Evolutionary conservation across 1,284 basidiomycete genomes (phyloP), one percentile per base, ranked within the genome.

Genomic region (Pascua sp.): DNA sequence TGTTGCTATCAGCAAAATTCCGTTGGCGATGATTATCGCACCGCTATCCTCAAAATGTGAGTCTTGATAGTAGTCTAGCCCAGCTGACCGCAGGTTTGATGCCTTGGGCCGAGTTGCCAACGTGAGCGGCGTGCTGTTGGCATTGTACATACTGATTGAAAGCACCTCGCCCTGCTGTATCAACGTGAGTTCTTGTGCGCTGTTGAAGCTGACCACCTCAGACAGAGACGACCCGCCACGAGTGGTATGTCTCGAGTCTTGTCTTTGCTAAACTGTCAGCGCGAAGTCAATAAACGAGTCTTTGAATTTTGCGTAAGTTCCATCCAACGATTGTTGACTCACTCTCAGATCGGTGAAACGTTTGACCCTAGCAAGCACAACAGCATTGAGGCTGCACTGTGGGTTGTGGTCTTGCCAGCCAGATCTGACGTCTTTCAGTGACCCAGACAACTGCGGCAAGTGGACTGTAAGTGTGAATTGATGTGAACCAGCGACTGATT

Each of bases 381-480:
- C 43, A 59, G 53, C 11, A 49, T 68, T 2, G 59, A 67, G 47
- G 73, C 67, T 10, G 64, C 66, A 3, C 51, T 68, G 73, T 75
- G 38, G 48, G 71, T 62, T 5, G 11, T 24, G 5, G 24, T 12
- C 1, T 11, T 2, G 13, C 48, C 53, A 15, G 57, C 11, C 10
- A 16, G 8, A 11, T 13, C 56, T 47, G 38, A 55, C 40, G 24
- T 32, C n/a, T 42, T 5, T 17, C 49, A 76, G 77, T 43, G 73
- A 80, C 36, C 66, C 72, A 0, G 67, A 62, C 11, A 75, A 80
- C 38, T 81, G 80, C 56, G 81, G 80, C 10, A 82, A 82, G 62
- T 82, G 81, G 80, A 64, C 56, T 15, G 77, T 78, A 18, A 51
- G 74, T 57, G 1, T 24, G n/a, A 8, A 36, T 8, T 36, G 16